phyloP scores from a whole-genome alignment of 2,329 filamentous ascomycete genomes.

The Purpureocillium lavendulum region DNA sequence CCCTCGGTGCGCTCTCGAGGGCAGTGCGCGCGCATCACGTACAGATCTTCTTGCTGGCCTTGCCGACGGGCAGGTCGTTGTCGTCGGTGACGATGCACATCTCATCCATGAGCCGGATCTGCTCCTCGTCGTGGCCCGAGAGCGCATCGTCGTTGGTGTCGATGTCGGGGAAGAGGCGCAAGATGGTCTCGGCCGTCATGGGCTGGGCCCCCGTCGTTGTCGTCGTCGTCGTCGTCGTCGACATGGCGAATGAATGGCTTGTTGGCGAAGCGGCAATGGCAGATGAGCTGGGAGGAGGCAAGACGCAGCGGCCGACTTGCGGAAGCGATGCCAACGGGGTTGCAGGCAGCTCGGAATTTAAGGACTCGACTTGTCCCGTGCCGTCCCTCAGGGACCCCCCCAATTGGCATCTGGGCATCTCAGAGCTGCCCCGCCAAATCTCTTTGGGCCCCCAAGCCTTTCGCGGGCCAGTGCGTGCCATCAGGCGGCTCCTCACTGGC shows the following conservation, averaged over 20 bases:
- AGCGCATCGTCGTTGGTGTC: conserved; percentile 65
- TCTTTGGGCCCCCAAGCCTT: too few species aligned
- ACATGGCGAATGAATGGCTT: not conserved
- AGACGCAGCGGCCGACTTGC: too few species aligned
- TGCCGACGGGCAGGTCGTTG: conserved; percentile 86
- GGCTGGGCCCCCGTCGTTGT: conserved; percentile 41
- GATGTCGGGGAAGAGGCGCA: conserved; percentile 80
- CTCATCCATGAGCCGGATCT: conserved; percentile 97
- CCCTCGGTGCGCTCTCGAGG: not conserved
- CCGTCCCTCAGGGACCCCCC: too few species aligned
- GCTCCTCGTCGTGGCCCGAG: conserved; percentile 90
- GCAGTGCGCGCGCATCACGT: conserved; percentile 19
- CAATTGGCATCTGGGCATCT: too few species aligned
- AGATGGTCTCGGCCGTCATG: conserved; percentile 80
- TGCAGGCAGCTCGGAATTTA: too few species aligned
- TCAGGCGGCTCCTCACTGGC: too few species aligned
- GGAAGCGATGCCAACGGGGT: too few species aligned
- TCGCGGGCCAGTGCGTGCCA: too few species aligned
- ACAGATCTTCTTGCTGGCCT: conserved; percentile 97
- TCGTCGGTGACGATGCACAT: conserved; percentile 95
- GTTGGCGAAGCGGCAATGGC: not conserved
- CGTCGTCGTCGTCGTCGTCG: conserved; percentile 17
- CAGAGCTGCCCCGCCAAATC: too few species aligned
- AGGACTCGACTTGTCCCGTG: not conserved
- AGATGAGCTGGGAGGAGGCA: too few species aligned